Base-by-base conservation (phyloP, 2,329 filamentous ascomycete species). In the Arthrobotrys musiformis region DNA sequence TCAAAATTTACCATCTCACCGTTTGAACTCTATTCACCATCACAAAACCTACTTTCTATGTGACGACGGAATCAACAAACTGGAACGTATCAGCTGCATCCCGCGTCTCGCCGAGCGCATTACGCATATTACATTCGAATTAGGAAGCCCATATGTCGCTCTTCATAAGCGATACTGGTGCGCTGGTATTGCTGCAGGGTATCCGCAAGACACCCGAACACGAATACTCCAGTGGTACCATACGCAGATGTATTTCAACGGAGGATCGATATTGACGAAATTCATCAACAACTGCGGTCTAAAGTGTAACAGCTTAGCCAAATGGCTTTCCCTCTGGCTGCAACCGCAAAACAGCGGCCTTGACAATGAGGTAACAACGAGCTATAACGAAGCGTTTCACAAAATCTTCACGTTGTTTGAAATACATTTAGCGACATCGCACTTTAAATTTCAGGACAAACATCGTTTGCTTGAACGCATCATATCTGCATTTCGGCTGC, bases 361-460 rank as follows among this genome's bases (percentile, higher is more conserved):
- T 2, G 54, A n/a, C 2, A 30, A 52, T 42, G 17, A 37, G 19
- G 70, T 68, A 58, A 11, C 40, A 17, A 52, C 70, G 13, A 75
- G 58, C 11, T 75, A 75, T 19, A 63, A 75, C 26, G 70, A 67
- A 7, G 63, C 70, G 0, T 75, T 75, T 58, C 56, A 75, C 17
- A 63, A 75, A 28, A 75, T 75, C 26, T 75, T 75, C n/a, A 75
- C 63, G 8, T 28, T 75, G 9, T 75, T 75, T 44, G 70, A 75
- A 54, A 63, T 75, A 5, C 70, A 75, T 33, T 35, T 75, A 4
- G 64, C 70, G 2, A 63, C 24, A 11, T 22, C 69, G 5, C 69
- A 75, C 42, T 17, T 56, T 1, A 37, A 75, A 40, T 75, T 63
- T 63, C 64, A 75, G 28, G 44, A 48, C 17, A 75, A 75, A 64